phyloP scores from a whole-genome alignment of 257 asterid species.

The Salvia hispanica region DNA sequence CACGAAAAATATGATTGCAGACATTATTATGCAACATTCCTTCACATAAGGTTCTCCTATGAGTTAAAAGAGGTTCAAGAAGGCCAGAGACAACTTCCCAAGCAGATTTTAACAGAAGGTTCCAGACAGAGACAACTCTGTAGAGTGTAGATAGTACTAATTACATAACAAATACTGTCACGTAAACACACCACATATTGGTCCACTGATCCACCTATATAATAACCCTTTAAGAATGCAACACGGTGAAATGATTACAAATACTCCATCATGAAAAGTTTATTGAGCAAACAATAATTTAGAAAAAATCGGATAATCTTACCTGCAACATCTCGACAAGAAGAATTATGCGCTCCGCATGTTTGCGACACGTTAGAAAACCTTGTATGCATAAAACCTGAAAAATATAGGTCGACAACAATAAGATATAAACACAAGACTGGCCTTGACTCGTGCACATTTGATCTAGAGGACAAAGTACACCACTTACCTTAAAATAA shows the following conservation, averaged over 20 bases:
- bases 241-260: slow-evolving; percentile 15
- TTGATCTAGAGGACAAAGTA: neutral
- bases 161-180: neutral
- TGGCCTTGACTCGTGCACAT: slow-evolving; percentile 7
- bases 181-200: slow-evolving; percentile 5
- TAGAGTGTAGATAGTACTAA: neutral
- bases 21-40: neutral
- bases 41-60: neutral
- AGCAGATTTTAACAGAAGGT: too few species aligned
- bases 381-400: slow-evolving; percentile 91
- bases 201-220: neutral
- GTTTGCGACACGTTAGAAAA: slow-evolving; percentile 91
- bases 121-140: neutral
- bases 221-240: neutral
- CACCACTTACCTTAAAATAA: slow-evolving; percentile 73
- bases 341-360: slow-evolving; percentile 95
- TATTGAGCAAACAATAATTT: neutral
- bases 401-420: slow-evolving; percentile 21
- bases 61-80: neutral
- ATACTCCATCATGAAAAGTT: slow-evolving; percentile 16
- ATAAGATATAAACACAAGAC: slow-evolving; percentile 20
- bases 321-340: slow-evolving; percentile 99
- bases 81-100: neutral
- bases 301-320: slow-evolving; percentile 3
- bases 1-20: neutral